These are phyloP conservation scores for Cladophialophora carrionii DNA, from an alignment of 2,329 filamentous ascomycete species.

Conservation along the genomic window DNA sequence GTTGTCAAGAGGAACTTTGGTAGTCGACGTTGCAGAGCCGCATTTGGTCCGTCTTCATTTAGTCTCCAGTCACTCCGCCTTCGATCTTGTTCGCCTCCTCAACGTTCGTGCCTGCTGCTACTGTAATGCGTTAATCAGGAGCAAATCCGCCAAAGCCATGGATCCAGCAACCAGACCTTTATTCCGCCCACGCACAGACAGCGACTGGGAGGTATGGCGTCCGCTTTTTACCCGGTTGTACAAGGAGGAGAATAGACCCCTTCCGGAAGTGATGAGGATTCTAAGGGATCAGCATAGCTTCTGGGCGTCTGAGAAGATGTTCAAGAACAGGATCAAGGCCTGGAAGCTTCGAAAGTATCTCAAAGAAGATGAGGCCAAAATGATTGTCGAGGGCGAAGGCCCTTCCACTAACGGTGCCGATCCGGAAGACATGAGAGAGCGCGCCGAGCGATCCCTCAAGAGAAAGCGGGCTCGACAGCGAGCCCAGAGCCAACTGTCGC, in stretches of 20 bases:
- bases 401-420: slow-evolving; percentile 2
- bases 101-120: background rate
- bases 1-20: background rate
- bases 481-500: slow-evolving; percentile 5
- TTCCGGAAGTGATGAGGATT: slow-evolving; percentile 73
- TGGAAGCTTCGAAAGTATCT: slow-evolving; percentile 32
- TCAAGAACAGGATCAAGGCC: slow-evolving; percentile 31
- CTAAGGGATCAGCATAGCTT: slow-evolving; percentile 68
- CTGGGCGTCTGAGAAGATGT: slow-evolving; percentile 52
- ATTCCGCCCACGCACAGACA: slow-evolving; percentile 16
- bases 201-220: slow-evolving; percentile 66
- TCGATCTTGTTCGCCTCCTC: background rate
- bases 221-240: slow-evolving; percentile 71
- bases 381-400: slow-evolving; percentile 24
- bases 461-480: slow-evolving; percentile 20
- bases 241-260: slow-evolving; percentile 67
- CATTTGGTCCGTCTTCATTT: background rate
- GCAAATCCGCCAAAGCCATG: slow-evolving; percentile 2
- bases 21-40: background rate
- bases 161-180: background rate
- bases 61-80: slow-evolving; percentile 1
- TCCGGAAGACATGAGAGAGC: slow-evolving; percentile 8
- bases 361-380: slow-evolving; percentile 28
- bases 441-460: slow-evolving; percentile 24
- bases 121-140: slow-evolving; percentile 6